Evolutionary conservation across 2,329 filamentous ascomycete genomes (phyloP).

Genomic region (Alternaria burnsii): DNA sequence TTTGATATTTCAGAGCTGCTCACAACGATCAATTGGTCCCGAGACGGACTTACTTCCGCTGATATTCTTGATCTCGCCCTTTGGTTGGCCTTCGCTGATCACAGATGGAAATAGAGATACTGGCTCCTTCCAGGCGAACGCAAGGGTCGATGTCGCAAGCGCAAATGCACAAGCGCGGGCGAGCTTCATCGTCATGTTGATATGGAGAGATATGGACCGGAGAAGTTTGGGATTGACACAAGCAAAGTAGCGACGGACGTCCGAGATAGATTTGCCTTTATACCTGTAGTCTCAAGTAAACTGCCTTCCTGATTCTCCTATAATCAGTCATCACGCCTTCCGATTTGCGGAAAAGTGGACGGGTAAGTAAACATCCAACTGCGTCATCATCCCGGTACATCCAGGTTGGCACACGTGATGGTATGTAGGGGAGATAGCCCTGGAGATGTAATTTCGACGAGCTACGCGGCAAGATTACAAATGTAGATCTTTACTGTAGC

Average conservation of each 20-base stretch:
- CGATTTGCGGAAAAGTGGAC: not conserved
- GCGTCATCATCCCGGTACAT: not conserved
- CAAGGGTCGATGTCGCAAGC: not conserved
- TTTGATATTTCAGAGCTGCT: not conserved
- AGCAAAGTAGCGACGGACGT: not conserved
- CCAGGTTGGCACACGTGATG: not conserved
- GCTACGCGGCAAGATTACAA: not conserved
- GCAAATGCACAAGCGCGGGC: not conserved
- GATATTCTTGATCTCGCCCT: slow-evolving; percentile 33
- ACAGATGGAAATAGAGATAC: not conserved
- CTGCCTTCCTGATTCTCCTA: not conserved
- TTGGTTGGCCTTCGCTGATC: slow-evolving; percentile 23
- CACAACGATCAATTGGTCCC: not conserved
- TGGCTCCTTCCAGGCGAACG: not conserved
- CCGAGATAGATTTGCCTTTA: not conserved
- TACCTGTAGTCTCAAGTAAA: not conserved
- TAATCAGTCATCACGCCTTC: not conserved
- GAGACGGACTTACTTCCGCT: slow-evolving; percentile 32
- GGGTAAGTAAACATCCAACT: not conserved
- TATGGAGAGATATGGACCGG: not conserved
- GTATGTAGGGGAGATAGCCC: not conserved
- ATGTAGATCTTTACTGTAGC: not conserved
- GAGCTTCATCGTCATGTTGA: not conserved
- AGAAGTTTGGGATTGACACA: not conserved
- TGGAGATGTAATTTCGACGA: not conserved